Conservation (phyloP, 2,329 filamentous ascomycete genomes). For the Trichoderma guizhouense region DNA sequence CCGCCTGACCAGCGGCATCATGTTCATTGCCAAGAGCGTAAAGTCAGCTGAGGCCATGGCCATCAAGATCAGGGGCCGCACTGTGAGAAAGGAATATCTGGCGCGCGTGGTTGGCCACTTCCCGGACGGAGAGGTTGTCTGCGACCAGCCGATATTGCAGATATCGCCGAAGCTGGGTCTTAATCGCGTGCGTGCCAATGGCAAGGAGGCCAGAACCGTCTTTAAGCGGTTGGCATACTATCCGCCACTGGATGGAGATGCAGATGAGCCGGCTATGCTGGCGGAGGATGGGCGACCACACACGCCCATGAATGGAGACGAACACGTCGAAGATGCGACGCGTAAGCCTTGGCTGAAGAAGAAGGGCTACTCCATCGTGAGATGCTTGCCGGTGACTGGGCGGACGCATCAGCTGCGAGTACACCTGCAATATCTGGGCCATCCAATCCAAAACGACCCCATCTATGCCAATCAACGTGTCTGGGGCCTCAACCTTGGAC, state of each 20-base stretch:
- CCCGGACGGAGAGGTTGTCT: constrained; percentile 85
- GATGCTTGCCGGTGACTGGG: constrained; percentile 88
- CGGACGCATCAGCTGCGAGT: constrained; percentile 94
- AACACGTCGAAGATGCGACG: constrained; percentile 21
- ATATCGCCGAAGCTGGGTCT: constrained; percentile 94
- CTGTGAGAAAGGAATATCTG: constrained; percentile 92
- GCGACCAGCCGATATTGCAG: constrained; percentile 87
- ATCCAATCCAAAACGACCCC: constrained; percentile 95
- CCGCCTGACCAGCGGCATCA: constrained; percentile 88
- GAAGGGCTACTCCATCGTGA: constrained; percentile 88
- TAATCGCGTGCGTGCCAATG: constrained; percentile 90
- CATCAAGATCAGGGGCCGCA: constrained; percentile 71
- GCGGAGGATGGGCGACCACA: constrained; percentile 24
- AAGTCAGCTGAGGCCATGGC: constrained; percentile 75
- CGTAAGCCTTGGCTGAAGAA: constrained; percentile 47
- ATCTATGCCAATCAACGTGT: constrained; percentile 95
- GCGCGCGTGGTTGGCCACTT: constrained; percentile 89
- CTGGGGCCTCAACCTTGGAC: constrained; percentile 78
- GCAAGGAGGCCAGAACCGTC: constrained; percentile 84
- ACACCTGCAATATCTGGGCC: constrained; percentile 88
- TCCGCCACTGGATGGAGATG: constrained; percentile 45
- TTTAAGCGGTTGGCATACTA: constrained; percentile 95
- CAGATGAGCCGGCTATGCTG: not conserved
- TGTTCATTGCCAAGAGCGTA: constrained; percentile 92
- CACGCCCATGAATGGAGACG: constrained; percentile 24